These are phyloP conservation scores for Fusarium humuli DNA, from an alignment of 2,329 filamentous ascomycete species.

Conservation along the genomic window DNA sequence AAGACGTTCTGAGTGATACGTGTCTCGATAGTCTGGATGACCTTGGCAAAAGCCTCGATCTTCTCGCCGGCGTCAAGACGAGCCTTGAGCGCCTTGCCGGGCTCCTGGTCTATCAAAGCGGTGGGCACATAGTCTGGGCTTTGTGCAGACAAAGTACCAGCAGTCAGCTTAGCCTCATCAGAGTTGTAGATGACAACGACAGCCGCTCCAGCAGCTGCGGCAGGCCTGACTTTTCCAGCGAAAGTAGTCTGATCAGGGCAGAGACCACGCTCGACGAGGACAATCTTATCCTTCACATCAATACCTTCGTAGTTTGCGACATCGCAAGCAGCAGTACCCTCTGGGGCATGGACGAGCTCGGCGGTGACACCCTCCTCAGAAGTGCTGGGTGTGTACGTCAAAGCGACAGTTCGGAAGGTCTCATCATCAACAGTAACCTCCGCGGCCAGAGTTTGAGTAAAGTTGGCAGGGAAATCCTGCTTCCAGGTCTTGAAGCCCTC, in stretches of 20 bases:
- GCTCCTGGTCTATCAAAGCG: constrained; percentile 48
- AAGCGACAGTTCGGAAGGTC: constrained; percentile 42
- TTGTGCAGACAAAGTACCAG: constrained; percentile 43
- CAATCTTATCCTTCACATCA: constrained; percentile 48
- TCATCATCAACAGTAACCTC: constrained; percentile 45
- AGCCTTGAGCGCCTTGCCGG: constrained; percentile 45
- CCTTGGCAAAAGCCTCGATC: constrained; percentile 52
- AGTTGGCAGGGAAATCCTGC: constrained; percentile 48
- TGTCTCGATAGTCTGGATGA: constrained; percentile 52
- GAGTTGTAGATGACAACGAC: constrained; percentile 51
- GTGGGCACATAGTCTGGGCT: constrained; percentile 46
- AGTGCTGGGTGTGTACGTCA: constrained; percentile 50
- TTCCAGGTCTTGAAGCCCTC: constrained; percentile 47
- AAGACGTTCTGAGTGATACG: constrained; percentile 59
- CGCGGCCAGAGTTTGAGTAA: constrained; percentile 41
- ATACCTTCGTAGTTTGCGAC: constrained; percentile 44
- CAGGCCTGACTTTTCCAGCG: constrained; percentile 48
- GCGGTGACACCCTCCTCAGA: constrained; percentile 46
- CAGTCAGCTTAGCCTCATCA: constrained; percentile 47
- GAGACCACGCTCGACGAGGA: constrained; percentile 48
- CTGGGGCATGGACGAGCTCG: constrained; percentile 45
- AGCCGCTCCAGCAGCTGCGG: constrained; percentile 46
- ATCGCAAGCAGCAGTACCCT: constrained; percentile 44
- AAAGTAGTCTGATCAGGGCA: constrained; percentile 49
- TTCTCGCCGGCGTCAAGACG: constrained; percentile 50